Conservation (phyloP, 306 rosid genomes). For the Inga oerstediana region DNA sequence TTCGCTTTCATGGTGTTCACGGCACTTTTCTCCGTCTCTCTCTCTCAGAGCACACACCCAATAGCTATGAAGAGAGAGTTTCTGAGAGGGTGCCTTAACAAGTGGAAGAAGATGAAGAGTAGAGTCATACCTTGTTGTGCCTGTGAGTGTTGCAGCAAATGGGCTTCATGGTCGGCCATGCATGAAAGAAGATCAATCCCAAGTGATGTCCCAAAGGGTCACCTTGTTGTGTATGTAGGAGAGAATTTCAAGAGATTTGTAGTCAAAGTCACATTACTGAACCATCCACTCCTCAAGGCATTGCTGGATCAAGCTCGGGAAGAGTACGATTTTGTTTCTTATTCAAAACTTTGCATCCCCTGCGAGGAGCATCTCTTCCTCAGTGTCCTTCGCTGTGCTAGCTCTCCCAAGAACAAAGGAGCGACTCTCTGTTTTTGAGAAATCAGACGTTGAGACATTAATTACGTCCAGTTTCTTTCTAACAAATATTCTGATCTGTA, state of each 20-base stretch:
- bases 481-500: constrained; percentile 40
- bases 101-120: constrained; percentile 68
- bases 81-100: constrained; percentile 61
- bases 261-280: constrained; percentile 61
- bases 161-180: constrained; percentile 52
- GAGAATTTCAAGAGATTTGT: constrained; percentile 80
- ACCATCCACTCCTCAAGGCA: constrained; percentile 83
- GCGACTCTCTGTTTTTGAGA: constrained; percentile 34
- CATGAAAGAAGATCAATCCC: constrained; percentile 62
- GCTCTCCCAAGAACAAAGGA: constrained; percentile 38
- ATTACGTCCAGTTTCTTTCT: constrained; percentile 30
- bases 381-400: constrained; percentile 56
- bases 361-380: constrained; percentile 77
- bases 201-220: constrained; percentile 95
- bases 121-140: constrained; percentile 51
- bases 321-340: constrained; percentile 71
- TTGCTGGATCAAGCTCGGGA: constrained; percentile 85
- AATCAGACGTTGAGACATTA: constrained; percentile 27
- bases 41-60: neutral
- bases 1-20: constrained; percentile 42
- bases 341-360: constrained; percentile 79
- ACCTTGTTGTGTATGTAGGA: constrained; percentile 88
- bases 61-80: constrained; percentile 42
- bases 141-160: constrained; percentile 52
- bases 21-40: constrained; percentile 30